A percentile compares a stretch with the other conserved stretches of the same genome.
These are phyloP conservation scores for Cardamine chenopodiifolia DNA, from an alignment of 345 rosid genomes.

Conservation along the genomic window DNA sequence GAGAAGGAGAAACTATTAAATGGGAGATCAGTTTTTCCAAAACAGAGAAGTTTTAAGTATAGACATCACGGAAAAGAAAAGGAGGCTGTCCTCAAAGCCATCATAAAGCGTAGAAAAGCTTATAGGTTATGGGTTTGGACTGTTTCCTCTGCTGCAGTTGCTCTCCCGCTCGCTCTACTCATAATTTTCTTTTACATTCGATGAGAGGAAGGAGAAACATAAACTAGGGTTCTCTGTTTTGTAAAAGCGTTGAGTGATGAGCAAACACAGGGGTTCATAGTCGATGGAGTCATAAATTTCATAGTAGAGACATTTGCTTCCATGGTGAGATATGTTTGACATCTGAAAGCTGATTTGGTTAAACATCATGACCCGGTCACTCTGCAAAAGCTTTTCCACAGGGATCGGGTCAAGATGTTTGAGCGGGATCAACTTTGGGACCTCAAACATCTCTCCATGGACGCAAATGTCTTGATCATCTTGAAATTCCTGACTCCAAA, in stretches of 20 bases:
- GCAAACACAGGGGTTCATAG: neutral
- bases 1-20: constrained; percentile 49
- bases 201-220: constrained; percentile 18
- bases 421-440: neutral
- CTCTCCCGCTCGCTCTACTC: constrained; percentile 43
- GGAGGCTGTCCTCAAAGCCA: constrained; percentile 64
- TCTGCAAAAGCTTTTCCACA: neutral
- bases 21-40: constrained; percentile 36
- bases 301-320: neutral
- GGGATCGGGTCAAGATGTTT: neutral
- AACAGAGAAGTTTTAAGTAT: constrained; percentile 52
- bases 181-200: constrained; percentile 45
- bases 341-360: neutral
- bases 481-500: neutral
- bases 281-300: neutral
- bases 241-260: neutral
- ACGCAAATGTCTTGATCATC: constrained; percentile 10
- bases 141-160: constrained; percentile 52
- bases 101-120: constrained; percentile 66
- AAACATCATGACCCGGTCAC: neutral
- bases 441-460: constrained; percentile 15
- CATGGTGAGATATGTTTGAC: constrained; percentile 3
- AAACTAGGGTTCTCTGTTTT: neutral
- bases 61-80: constrained; percentile 51
- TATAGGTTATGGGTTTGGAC: constrained; percentile 68